phyloP scores from a whole-genome alignment of 1,284 basidiomycete genomes.

The Ustilago esculenta region DNA sequence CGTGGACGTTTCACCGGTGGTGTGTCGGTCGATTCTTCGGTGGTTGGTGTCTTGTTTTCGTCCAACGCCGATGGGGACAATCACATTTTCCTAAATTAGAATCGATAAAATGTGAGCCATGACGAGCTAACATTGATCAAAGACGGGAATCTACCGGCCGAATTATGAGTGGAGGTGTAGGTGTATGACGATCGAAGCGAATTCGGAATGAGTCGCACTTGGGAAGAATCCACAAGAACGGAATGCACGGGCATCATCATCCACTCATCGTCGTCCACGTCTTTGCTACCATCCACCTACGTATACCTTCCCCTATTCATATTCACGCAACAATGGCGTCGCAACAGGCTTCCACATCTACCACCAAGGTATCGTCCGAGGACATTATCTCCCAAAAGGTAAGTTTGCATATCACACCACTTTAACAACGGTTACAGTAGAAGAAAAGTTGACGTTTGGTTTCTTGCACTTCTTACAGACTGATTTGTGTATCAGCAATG shows the following conservation, averaged over 20 bases:
- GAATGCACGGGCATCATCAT: too few species aligned
- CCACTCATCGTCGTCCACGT: too few species aligned
- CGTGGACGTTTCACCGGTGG: constrained; percentile 1
- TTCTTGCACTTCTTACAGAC: constrained; percentile 30
- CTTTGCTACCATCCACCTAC: too few species aligned
- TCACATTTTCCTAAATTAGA: too few species aligned
- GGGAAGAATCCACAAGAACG: too few species aligned
- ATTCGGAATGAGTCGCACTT: constrained; percentile 30
- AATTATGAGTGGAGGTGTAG: constrained; percentile 21
- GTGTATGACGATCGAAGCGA: constrained; percentile 19
- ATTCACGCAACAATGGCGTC: constrained; percentile 34
- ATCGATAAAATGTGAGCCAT: too few species aligned
- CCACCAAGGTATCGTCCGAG: constrained; percentile 75
- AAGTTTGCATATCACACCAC: constrained; percentile 41
- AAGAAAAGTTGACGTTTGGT: not conserved
- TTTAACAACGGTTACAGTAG: too few species aligned
- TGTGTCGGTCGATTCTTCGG: not conserved
- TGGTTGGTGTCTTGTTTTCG: not conserved
- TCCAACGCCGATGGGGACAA: constrained; percentile 12
- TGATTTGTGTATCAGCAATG: constrained; percentile 69
- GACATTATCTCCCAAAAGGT: constrained; percentile 87
- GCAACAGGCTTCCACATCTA: constrained; percentile 40
- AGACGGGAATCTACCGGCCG: constrained; percentile 22
- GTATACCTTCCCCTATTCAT: too few species aligned
- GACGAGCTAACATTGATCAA: not conserved